Percentiles rank a stretch among this genome's conserved stretches.
Evolutionary conservation across 2,329 filamentous ascomycete species (phyloP).

Genomic region (Beauveria sp.): DNA sequence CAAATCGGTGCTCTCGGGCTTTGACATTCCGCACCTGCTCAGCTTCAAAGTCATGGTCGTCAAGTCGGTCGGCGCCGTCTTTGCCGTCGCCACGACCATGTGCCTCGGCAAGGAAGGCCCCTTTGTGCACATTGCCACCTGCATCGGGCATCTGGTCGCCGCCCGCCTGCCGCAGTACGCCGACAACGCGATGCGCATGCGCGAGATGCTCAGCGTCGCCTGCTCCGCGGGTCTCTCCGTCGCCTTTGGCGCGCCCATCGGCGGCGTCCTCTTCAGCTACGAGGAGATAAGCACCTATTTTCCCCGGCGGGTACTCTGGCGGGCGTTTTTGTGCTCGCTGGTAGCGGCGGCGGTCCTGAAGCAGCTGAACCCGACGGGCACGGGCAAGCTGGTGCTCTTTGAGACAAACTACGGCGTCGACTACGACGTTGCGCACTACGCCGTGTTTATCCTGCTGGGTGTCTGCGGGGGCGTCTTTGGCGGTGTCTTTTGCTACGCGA

Average conservation of each 20-base stretch:
- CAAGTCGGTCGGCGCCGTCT: constrained; percentile 83
- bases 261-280: constrained; percentile 88
- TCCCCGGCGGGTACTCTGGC: constrained; percentile 99
- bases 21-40: constrained; percentile 82
- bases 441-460: constrained; percentile 80
- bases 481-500: constrained; percentile 87
- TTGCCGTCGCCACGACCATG: constrained; percentile 87
- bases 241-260: constrained; percentile 88
- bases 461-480: constrained; percentile 87
- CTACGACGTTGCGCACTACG: constrained; percentile 90
- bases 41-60: constrained; percentile 82
- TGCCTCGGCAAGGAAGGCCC: constrained; percentile 97
- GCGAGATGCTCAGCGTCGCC: constrained; percentile 86
- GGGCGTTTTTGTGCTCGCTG: constrained; percentile 98
- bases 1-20: constrained; percentile 89
- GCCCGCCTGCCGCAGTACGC: constrained; percentile 71
- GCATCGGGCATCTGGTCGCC: constrained; percentile 83
- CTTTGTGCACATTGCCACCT: constrained; percentile 91
- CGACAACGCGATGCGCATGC: constrained; percentile 85
- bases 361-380: constrained; percentile 87
- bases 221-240: constrained; percentile 89
- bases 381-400: constrained; percentile 90
- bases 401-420: constrained; percentile 87
- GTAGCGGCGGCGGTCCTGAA: constrained; percentile 95
- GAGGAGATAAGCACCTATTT: constrained; percentile 98